phyloP scores from a whole-genome alignment of 371 early-diverging fungal species.

The Dinochytrium kinnereticum region DNA sequence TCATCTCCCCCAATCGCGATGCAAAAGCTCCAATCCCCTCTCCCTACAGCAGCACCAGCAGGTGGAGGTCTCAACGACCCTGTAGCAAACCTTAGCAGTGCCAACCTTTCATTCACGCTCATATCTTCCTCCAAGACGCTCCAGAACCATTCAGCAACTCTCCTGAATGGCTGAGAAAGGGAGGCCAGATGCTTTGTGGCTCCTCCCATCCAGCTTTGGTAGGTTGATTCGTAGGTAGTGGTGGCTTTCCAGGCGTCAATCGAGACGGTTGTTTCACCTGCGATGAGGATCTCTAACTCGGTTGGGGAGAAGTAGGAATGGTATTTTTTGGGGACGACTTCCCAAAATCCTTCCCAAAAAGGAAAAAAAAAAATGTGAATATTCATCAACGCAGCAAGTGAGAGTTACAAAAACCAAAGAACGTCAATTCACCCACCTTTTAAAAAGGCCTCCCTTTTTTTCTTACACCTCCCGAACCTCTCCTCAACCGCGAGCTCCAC shows the following conservation, averaged over 20 bases:
- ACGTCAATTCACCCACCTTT: constrained; percentile 11
- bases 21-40: constrained; percentile 14
- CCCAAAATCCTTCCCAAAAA: constrained; percentile 3
- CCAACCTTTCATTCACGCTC: constrained; percentile 19
- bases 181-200: no score
- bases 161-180: no score
- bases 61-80: constrained; percentile 16
- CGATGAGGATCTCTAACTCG: constrained; percentile 28
- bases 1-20: constrained; percentile 12
- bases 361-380: neutral
- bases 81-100: constrained; percentile 33
- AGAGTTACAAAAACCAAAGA: neutral
- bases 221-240: constrained; percentile 19
- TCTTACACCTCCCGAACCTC: neutral
- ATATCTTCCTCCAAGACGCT: constrained; percentile 26
- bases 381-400: neutral
- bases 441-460: constrained; percentile 27
- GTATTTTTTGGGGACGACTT: neutral
- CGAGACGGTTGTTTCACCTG: constrained; percentile 19
- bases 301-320: constrained; percentile 15
- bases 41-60: neutral
- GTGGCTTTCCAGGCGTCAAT: constrained; percentile 15
- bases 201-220: no score
- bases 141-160: constrained; percentile 32
- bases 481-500: constrained; percentile 13